These are phyloP conservation scores for Angomonas desouzai DNA, from an alignment of 208 protist species.

Conservation along the genomic window DNA sequence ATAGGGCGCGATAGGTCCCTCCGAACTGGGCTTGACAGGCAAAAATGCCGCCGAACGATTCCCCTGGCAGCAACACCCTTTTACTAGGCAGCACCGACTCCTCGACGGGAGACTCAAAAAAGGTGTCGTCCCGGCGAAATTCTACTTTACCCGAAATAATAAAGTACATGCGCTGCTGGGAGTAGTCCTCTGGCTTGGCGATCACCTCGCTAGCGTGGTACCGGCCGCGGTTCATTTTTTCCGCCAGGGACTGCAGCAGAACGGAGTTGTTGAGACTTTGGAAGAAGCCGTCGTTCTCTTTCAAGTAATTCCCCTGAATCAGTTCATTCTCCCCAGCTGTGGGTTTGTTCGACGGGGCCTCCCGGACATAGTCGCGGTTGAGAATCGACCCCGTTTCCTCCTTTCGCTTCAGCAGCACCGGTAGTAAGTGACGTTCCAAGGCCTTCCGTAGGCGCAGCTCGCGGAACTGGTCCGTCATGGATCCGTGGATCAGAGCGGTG, in stretches of 20 bases:
- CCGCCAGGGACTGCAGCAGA: slow-evolving; percentile 63
- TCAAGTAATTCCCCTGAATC: slow-evolving; percentile 47
- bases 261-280: slow-evolving; percentile 41
- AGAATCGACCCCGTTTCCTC: slow-evolving; percentile 40
- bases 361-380: slow-evolving; percentile 12
- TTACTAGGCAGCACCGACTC: slow-evolving; percentile 1
- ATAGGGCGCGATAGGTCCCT: slow-evolving; percentile 59
- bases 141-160: slow-evolving; percentile 78
- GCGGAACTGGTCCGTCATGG: slow-evolving; percentile 48
- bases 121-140: slow-evolving; percentile 21
- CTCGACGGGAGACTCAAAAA: not conserved
- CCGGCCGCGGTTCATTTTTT: slow-evolving; percentile 49
- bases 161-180: slow-evolving; percentile 67
- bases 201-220: slow-evolving; percentile 60
- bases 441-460: slow-evolving; percentile 39
- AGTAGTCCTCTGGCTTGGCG: slow-evolving; percentile 36
- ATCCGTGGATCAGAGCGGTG: slow-evolving; percentile 27
- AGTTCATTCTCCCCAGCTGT: slow-evolving; percentile 4
- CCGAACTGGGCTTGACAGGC: slow-evolving; percentile 45
- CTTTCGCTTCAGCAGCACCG: slow-evolving; percentile 48
- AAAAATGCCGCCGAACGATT: slow-evolving; percentile 78
- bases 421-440: slow-evolving; percentile 63
- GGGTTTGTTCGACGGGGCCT: not conserved
- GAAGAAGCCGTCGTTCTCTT: slow-evolving; percentile 53
- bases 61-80: slow-evolving; percentile 27